A percentile compares a stretch with the other conserved stretches of the same genome.
Evolutionary conservation across 2,329 filamentous ascomycete species (phyloP).

Genomic region (Colletotrichum abscissum): DNA sequence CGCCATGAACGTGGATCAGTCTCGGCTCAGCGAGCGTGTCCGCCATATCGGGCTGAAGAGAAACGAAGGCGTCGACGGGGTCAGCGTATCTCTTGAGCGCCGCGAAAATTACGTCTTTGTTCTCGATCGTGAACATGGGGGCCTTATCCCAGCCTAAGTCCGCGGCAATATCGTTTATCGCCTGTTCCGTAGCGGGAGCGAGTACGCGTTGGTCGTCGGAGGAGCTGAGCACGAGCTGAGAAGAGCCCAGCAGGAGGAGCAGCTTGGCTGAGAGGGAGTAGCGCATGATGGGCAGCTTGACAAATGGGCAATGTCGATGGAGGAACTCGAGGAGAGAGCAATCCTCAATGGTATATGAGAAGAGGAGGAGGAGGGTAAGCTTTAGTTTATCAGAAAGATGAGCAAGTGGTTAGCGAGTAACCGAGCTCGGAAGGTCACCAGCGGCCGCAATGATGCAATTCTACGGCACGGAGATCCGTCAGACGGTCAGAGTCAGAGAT

Average conservation of each 20-base stretch:
- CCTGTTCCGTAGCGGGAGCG: neutral
- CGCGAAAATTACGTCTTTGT: constrained; percentile 36
- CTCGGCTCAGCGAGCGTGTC: constrained; percentile 54
- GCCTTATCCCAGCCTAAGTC: neutral
- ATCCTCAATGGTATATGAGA: neutral
- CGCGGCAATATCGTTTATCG: neutral
- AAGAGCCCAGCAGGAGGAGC: constrained; percentile 28
- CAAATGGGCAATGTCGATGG: neutral
- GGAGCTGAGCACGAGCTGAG: constrained; percentile 13
- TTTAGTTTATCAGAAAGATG: neutral
- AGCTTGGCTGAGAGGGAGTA: constrained; percentile 23
- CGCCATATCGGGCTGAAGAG: constrained; percentile 42
- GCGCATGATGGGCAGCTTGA: constrained; percentile 8
- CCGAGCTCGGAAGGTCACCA: neutral
- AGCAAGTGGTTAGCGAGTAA: neutral
- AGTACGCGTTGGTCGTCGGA: constrained; percentile 22
- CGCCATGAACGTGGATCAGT: constrained; percentile 73
- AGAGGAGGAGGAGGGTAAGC: neutral
- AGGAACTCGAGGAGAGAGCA: neutral
- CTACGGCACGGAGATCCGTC: neutral
- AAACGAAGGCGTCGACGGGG: constrained; percentile 44
- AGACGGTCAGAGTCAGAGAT: neutral
- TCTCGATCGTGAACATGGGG: neutral
- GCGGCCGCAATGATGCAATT: neutral
- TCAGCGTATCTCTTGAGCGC: constrained; percentile 41